Evolutionary conservation across 306 rosid species (phyloP).

Genomic region (Dalbergia cochinchinensis): DNA sequence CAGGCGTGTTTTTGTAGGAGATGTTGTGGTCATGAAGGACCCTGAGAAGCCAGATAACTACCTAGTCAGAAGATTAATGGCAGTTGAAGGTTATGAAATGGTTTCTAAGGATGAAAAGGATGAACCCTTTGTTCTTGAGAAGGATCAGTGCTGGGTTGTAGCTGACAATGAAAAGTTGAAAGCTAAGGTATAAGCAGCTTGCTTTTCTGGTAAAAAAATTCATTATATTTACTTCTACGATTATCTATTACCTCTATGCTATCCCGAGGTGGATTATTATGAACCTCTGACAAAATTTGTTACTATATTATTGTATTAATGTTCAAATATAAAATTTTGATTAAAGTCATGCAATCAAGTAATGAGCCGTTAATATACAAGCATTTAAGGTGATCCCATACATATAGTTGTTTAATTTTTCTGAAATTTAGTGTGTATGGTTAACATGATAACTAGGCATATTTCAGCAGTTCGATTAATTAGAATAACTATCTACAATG

Average conservation of each 20-base stretch:
- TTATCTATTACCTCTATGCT: slow-evolving; percentile 19
- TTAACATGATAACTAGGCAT: slow-evolving; percentile 19
- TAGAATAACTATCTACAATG: neutral
- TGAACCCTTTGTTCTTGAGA: slow-evolving; percentile 80
- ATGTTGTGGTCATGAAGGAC: slow-evolving; percentile 87
- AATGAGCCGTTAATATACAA: slow-evolving; percentile 4
- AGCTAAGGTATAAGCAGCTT: slow-evolving; percentile 69
- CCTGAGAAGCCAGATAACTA: slow-evolving; percentile 71
- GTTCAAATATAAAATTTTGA: slow-evolving; percentile 4
- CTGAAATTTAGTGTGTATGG: neutral
- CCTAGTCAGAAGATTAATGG: slow-evolving; percentile 91
- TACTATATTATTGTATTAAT: slow-evolving; percentile 9
- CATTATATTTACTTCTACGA: neutral
- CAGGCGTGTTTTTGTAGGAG: slow-evolving; percentile 94
- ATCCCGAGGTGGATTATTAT: slow-evolving; percentile 30
- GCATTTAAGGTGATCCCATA: neutral
- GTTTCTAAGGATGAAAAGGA: slow-evolving; percentile 81
- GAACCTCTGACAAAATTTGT: slow-evolving; percentile 23
- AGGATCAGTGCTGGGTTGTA: slow-evolving; percentile 92
- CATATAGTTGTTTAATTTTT: slow-evolving; percentile 23
- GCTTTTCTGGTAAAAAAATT: slow-evolving; percentile 16
- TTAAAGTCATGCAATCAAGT: slow-evolving; percentile 33
- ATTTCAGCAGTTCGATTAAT: slow-evolving; percentile 23
- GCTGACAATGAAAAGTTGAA: slow-evolving; percentile 85
- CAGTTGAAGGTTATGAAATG: slow-evolving; percentile 93